Evolutionary conservation across 768 basidiomycete species (phyloP).

Genomic region (Guyanaporus albipodus): DNA sequence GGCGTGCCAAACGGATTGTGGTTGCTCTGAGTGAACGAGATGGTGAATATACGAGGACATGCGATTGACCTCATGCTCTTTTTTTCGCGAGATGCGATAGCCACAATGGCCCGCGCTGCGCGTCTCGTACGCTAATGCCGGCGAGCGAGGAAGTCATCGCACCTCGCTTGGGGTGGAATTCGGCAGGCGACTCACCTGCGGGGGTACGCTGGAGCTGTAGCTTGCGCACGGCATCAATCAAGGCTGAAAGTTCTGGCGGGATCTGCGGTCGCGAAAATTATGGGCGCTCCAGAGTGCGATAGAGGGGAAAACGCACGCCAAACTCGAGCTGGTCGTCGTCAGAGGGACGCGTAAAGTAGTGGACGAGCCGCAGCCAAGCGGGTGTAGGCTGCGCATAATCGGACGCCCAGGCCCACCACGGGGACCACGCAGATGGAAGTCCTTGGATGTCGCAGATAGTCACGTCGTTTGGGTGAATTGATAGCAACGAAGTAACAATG

Average conservation of each 20-base stretch:
- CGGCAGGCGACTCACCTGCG: constrained; percentile 8
- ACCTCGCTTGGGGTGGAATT: background rate
- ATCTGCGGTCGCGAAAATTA: constrained; percentile 14
- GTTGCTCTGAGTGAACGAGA: constrained; percentile 29
- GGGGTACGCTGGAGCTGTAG: constrained; percentile 27
- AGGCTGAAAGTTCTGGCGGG: constrained; percentile 17
- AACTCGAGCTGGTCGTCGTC: constrained; percentile 2
- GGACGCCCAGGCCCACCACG: constrained; percentile 39
- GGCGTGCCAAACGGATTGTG: constrained; percentile 36
- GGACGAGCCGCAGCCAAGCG: constrained; percentile 26
- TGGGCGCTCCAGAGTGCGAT: background rate
- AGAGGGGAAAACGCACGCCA: constrained; percentile 14
- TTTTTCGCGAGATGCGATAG: constrained; percentile 71
- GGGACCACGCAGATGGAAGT: constrained; percentile 22
- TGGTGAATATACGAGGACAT: constrained; percentile 54
- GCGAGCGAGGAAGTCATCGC: background rate
- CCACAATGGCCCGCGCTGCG: constrained; percentile 4
- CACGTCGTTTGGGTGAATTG: constrained; percentile 47
- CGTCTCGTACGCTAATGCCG: constrained; percentile 7
- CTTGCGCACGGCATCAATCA: constrained; percentile 23
- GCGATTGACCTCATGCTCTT: constrained; percentile 63
- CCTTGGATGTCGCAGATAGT: constrained; percentile 19
- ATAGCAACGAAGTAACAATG: constrained; percentile 33
- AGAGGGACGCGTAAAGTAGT: constrained; percentile 16
- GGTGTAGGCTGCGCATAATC: constrained; percentile 8